A percentile compares a stretch with the other conserved stretches of the same genome.
phyloP scores from a whole-genome alignment of 1,284 basidiomycete genomes.

The Marasmius sp. region DNA sequence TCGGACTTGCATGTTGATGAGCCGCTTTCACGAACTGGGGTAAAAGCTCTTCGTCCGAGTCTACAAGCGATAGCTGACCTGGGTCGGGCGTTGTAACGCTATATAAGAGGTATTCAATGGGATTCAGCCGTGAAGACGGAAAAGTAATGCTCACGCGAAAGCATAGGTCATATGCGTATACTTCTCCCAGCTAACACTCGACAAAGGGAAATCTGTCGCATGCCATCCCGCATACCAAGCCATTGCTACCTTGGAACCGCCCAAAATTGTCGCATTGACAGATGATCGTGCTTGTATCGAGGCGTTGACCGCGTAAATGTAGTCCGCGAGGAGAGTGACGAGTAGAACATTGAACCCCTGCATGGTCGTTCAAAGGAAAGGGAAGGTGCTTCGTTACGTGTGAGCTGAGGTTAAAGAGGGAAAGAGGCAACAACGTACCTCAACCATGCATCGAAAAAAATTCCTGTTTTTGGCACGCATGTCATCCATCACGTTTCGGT shows the following conservation, averaged over 20 bases:
- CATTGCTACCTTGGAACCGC: slow-evolving; percentile 33
- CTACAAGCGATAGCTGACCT: slow-evolving; percentile 38
- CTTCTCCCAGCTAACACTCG: slow-evolving; percentile 55
- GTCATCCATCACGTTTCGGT: too few relatives aligned
- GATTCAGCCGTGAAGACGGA: not conserved
- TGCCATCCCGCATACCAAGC: slow-evolving; percentile 72
- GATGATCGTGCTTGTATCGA: not conserved
- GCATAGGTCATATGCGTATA: slow-evolving; percentile 68
- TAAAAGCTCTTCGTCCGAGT: slow-evolving; percentile 42
- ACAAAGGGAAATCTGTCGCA: slow-evolving; percentile 42
- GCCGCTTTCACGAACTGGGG: slow-evolving; percentile 55
- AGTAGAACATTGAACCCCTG: not conserved
- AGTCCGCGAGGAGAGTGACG: not conserved
- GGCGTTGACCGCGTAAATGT: not conserved
- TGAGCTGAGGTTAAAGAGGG: not conserved
- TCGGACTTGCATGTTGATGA: slow-evolving; percentile 47
- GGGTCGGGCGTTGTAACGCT: slow-evolving; percentile 51
- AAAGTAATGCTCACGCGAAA: slow-evolving; percentile 52
- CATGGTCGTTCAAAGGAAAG: not conserved
- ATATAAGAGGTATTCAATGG: slow-evolving; percentile 9
- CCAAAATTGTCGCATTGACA: not conserved
- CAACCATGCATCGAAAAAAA: too few relatives aligned
- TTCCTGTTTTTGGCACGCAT: too few relatives aligned
- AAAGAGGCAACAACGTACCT: not conserved
- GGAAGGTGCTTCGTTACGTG: not conserved